Percentiles rank a stretch among this genome's conserved stretches.
phyloP scores from a whole-genome alignment of 495 filamentous ascomycete species.

The Neurospora sp. region DNA sequence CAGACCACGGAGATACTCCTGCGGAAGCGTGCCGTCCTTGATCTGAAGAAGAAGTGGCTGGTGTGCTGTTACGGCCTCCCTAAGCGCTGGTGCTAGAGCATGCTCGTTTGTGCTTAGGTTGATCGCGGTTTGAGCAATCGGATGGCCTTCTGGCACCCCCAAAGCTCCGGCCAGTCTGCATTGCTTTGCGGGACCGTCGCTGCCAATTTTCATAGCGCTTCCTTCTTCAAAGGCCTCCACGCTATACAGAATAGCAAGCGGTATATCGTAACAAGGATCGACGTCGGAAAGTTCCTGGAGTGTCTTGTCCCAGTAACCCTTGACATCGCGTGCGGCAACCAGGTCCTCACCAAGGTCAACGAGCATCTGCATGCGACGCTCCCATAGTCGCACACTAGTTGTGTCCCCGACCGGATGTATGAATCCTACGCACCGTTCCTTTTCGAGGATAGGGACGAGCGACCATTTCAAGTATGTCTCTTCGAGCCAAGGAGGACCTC shows the following conservation, averaged over 20 bases:
- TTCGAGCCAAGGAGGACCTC: constrained; percentile 39
- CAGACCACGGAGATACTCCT: constrained; percentile 41
- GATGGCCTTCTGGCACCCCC: constrained; percentile 48
- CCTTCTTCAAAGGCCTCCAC: constrained; percentile 29
- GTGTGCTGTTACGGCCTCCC: constrained; percentile 44
- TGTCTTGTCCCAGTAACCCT: constrained; percentile 26
- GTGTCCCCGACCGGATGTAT: constrained; percentile 25
- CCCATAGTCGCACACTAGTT: constrained; percentile 27
- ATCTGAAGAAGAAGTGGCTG: constrained; percentile 44
- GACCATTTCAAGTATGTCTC: constrained; percentile 57
- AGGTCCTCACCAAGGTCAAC: constrained; percentile 24
- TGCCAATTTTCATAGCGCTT: constrained; percentile 30
- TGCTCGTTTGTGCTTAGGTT: constrained; percentile 40
- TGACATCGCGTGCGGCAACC: constrained; percentile 20
- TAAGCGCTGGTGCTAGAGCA: constrained; percentile 43
- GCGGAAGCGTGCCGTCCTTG: constrained; percentile 43
- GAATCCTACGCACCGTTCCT: constrained; percentile 37
- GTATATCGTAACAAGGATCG: constrained; percentile 39
- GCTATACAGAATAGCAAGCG: constrained; percentile 49
- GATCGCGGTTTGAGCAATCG: constrained; percentile 38
- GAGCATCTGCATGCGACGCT: constrained; percentile 31
- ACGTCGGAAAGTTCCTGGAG: constrained; percentile 19
- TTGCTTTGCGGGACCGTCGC: constrained; percentile 34
- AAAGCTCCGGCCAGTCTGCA: constrained; percentile 45
- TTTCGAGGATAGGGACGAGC: constrained; percentile 47